Evolutionary conservation across 169 alveolate genomes (phyloP), one percentile per base, ranked within the genome.

Genomic region (Perkinsus marinus): DNA sequence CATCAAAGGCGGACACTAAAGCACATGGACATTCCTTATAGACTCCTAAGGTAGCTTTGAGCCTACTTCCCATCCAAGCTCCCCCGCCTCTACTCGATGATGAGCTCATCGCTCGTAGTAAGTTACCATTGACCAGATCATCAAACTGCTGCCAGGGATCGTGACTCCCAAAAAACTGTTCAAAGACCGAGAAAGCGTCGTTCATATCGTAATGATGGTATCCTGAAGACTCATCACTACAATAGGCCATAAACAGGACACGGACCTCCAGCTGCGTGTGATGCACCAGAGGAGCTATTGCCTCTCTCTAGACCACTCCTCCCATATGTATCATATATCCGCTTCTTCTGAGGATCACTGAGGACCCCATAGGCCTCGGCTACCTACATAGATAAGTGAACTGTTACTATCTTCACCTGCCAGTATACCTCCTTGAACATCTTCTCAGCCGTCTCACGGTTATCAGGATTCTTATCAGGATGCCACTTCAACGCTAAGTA

Each of bases 361-460:
- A 95, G 90, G 22, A 94, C 94, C 90, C 93, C 95, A 91, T 95
- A 94, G 17, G 96, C 95, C 68, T 94, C 93, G 34, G 93, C 94
- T 13, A 95, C 41, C 91, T 94, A 94, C n/a, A n/a, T n/a, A n/a
- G n/a, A n/a, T 90, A n/a, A n/a, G n/a, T n/a, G n/a, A n/a, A n/a
- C n/a, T n/a, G n/a, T n/a, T n/a, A n/a, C n/a, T n/a, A n/a, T n/a
- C n/a, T n/a, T n/a, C n/a, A n/a, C n/a, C n/a, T n/a, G n/a, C n/a
- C n/a, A n/a, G 79, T 16, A 2, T 16, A 57, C 79, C 34, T 57
- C 79, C 34, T 57, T 57, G 22, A 57, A 57, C 26, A 57, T 26
- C 34, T 16, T 26, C 79, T 57, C 79, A 0, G 79, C 79, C 3
- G 79, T 30, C 22, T 57, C 37, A 57, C 79, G 79, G 22, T 57